Base-by-base conservation (phyloP, 2,329 filamentous ascomycete genomes). In the Arthroderma uncinatum region DNA sequence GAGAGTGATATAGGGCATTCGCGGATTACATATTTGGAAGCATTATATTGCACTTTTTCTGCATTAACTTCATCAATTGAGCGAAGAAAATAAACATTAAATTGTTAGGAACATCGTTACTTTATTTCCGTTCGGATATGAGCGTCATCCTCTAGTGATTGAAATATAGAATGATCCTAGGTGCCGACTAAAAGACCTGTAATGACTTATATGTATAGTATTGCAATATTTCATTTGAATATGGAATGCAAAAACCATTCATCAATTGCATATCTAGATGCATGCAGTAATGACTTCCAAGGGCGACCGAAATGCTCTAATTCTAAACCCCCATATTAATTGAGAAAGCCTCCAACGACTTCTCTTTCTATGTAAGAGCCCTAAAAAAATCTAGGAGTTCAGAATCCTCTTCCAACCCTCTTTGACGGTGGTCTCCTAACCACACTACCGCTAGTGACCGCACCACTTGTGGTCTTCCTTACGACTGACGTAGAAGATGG, bases 21-120 rank as follows among this genome's bases (percentile, higher is more conserved):
- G 91, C 93, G 69, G 93, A 98, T 76, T 98, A 87, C 70, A 80
- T 98, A 60, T 89, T 96, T 65, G 93, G 92, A 71, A 96, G 91
- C 73, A 73, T 98, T 71, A 89, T 97, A 70, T 76, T 97, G 72
- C 93, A 98, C 78, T 95, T 97, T 77, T 98, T 98, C 80, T 96
- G 91, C 75, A 84, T 97, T 71, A 98, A 98, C 81, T 98, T 98
- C 74, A 97, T 98, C 78, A 98, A 98, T 81, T 98, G 79, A 78
- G 64, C 56, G 50, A 48, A 30, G 42, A 48, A 16, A 52, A 52
- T 28, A 30, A 52, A 14, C 25, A 6, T 52, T 42, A 21, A 21
- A n/a, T 19, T 19, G 4, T 8, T 7, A 23, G 16, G 37, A 19
- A 19, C 39, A 10, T 1, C 39, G n/a, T n/a, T n/a, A 42, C 23